Percentiles rank a stretch among this genome's conserved stretches.
These are phyloP conservation scores for Bretschneidera sinensis DNA, from an alignment of 345 rosid species.

Conservation along the genomic window DNA sequence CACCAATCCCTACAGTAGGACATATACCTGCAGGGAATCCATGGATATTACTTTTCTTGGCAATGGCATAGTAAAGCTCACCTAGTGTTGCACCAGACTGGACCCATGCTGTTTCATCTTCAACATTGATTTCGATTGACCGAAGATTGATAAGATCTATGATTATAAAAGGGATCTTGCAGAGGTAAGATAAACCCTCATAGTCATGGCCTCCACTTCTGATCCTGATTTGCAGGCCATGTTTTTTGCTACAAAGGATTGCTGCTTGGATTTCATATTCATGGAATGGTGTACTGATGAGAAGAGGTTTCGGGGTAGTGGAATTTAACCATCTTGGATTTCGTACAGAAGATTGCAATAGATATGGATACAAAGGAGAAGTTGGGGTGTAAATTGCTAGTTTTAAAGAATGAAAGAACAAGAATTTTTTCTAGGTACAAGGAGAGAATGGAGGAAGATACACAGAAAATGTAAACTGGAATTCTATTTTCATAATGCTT, in stretches of 20 bases:
- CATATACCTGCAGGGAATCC: conserved; percentile 51
- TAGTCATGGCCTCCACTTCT: conserved; percentile 61
- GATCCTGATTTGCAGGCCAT: conserved; percentile 33
- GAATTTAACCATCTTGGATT: conserved; percentile 35
- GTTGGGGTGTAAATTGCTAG: conserved; percentile 27
- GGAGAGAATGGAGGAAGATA: too few species aligned
- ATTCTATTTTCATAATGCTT: too few species aligned
- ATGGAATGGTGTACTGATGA: conserved; percentile 34
- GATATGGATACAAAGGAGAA: conserved; percentile 23
- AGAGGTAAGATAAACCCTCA: conserved; percentile 45
- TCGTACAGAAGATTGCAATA: conserved; percentile 26
- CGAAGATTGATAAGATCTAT: conserved; percentile 38
- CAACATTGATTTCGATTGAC: conserved; percentile 18
- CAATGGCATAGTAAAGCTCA: conserved; percentile 40
- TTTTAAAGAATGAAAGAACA: too few species aligned
- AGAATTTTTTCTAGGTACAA: too few species aligned
- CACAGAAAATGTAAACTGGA: too few species aligned
- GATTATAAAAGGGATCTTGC: conserved; percentile 30
- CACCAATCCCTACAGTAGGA: conserved; percentile 41
- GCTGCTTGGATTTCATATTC: conserved; percentile 41
- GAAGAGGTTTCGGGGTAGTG: conserved; percentile 25
- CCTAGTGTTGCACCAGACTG: conserved; percentile 46
- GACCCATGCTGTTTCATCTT: conserved; percentile 36
- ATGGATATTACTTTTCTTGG: conserved; percentile 28
- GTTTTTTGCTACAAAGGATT: conserved; percentile 24